These are phyloP conservation scores for Dactylorhiza incarnata DNA, from an alignment of 106 monocot genomes.

Conservation along the genomic window DNA sequence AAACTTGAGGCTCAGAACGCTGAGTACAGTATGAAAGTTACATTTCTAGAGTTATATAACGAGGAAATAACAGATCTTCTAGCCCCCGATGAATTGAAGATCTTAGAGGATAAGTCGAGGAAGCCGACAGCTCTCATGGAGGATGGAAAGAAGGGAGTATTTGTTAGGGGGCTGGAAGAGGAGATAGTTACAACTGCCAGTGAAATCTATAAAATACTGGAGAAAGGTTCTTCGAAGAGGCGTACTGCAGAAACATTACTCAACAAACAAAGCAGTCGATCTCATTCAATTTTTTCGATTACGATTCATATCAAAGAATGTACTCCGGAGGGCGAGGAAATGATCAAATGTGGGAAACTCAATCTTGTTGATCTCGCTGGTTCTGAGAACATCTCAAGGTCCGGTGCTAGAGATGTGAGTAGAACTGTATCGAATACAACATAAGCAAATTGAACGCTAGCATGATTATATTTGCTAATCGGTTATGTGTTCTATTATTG, in stretches of 20 bases:
- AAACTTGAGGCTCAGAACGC: constrained; percentile 46
- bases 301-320: constrained; percentile 63
- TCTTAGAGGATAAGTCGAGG: constrained; percentile 11
- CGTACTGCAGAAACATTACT: constrained; percentile 61
- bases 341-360: constrained; percentile 63
- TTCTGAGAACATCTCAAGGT: constrained; percentile 61
- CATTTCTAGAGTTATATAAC: constrained; percentile 61
- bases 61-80: constrained; percentile 32
- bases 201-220: constrained; percentile 57
- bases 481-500: background rate
- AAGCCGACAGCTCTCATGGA: constrained; percentile 16
- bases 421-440: background rate
- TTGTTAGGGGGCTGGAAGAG: constrained; percentile 20
- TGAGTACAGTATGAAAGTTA: constrained; percentile 61
- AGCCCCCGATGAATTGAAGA: constrained; percentile 14
- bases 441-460: background rate
- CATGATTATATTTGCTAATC: background rate
- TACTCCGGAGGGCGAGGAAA: constrained; percentile 58
- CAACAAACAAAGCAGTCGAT: constrained; percentile 49
- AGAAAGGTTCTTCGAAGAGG: constrained; percentile 51
- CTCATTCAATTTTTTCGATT: constrained; percentile 48
- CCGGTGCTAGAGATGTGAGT: constrained; percentile 62
- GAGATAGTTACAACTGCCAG: constrained; percentile 36
- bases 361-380: constrained; percentile 77
- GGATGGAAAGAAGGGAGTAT: constrained; percentile 16